Percentiles rank a stretch among this genome's conserved stretches.
phyloP scores from a whole-genome alignment of 1,284 basidiomycete species.

The Amylostereum areolatum region DNA sequence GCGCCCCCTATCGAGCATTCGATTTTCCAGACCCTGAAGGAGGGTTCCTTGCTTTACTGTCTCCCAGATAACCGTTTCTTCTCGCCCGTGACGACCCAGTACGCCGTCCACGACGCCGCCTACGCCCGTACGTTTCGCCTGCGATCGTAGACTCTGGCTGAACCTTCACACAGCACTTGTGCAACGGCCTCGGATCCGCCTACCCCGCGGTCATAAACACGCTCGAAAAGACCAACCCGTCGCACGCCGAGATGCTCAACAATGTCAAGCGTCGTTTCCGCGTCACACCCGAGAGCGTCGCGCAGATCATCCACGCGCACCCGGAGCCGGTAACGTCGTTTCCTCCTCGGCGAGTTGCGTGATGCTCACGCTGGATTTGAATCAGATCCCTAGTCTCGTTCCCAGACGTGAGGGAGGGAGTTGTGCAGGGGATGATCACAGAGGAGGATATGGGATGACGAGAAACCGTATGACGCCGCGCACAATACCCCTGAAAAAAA shows the following conservation, averaged over 20 bases:
- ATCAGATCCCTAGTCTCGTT: too few relatives aligned
- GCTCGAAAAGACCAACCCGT: constrained; percentile 85
- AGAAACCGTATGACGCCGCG: too few relatives aligned
- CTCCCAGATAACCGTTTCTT: constrained; percentile 97
- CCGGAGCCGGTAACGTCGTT: constrained; percentile 79
- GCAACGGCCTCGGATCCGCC: constrained; percentile 89
- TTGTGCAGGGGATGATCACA: too few relatives aligned
- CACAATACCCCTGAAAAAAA: too few relatives aligned
- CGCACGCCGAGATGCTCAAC: constrained; percentile 91
- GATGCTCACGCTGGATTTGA: too few relatives aligned
- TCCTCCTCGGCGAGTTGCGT: too few relatives aligned
- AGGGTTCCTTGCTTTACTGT: constrained; percentile 92
- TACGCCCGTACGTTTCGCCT: too few relatives aligned
- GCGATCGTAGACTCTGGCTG: constrained; percentile 94
- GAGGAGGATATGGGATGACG: too few relatives aligned
- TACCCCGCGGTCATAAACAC: constrained; percentile 84
- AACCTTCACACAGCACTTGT: constrained; percentile 96
- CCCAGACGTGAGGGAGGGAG: too few relatives aligned
- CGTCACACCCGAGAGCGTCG: constrained; percentile 96
- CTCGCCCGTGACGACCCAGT: constrained; percentile 58
- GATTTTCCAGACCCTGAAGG: constrained; percentile 95
- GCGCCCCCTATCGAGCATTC: constrained; percentile 94
- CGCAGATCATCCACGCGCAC: constrained; percentile 79
- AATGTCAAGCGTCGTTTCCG: constrained; percentile 96
- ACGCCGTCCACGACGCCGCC: constrained; percentile 97